Evolutionary conservation across 177 flowering plant species (phyloP).

Genomic region (Vitis hybrid): DNA sequence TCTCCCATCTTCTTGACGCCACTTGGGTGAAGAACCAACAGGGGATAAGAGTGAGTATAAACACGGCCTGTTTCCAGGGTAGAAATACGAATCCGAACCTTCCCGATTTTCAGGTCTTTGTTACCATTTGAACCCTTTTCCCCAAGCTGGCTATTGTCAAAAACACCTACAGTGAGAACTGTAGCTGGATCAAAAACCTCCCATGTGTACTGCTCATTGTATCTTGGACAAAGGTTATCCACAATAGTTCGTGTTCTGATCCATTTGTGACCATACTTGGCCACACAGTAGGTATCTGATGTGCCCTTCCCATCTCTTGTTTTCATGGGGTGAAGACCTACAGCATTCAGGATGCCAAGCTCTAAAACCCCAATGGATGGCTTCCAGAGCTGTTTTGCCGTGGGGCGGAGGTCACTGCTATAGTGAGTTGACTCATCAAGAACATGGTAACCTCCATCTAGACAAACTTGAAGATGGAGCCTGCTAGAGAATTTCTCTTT

Average conservation of each 20-base stretch:
- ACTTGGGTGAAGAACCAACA: slow-evolving; percentile 78
- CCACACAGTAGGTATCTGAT: slow-evolving; percentile 88
- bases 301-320: slow-evolving; percentile 78
- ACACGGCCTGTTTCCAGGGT: slow-evolving; percentile 88
- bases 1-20: slow-evolving; percentile 97
- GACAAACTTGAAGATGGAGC: slow-evolving; percentile 73
- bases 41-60: slow-evolving; percentile 83
- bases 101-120: slow-evolving; percentile 72
- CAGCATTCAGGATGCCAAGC: slow-evolving; percentile 76
- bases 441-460: slow-evolving; percentile 97
- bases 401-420: slow-evolving; percentile 91
- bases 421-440: slow-evolving; percentile 89
- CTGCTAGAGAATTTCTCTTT: slow-evolving; percentile 77
- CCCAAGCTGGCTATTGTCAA: slow-evolving; percentile 80
- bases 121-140: slow-evolving; percentile 51
- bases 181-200: slow-evolving; percentile 94
- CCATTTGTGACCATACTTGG: slow-evolving; percentile 94
- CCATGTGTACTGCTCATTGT: slow-evolving; percentile 96
- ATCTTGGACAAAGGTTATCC: slow-evolving; percentile 66
- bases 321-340: slow-evolving; percentile 86
- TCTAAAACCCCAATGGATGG: slow-evolving; percentile 79
- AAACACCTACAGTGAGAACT: slow-evolving; percentile 82
- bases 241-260: slow-evolving; percentile 76
- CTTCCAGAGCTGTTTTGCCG: slow-evolving; percentile 88
- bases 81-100: slow-evolving; percentile 83